Conservation (phyloP, 2,329 filamentous ascomycete species). For the Leptographium radiaticola region DNA sequence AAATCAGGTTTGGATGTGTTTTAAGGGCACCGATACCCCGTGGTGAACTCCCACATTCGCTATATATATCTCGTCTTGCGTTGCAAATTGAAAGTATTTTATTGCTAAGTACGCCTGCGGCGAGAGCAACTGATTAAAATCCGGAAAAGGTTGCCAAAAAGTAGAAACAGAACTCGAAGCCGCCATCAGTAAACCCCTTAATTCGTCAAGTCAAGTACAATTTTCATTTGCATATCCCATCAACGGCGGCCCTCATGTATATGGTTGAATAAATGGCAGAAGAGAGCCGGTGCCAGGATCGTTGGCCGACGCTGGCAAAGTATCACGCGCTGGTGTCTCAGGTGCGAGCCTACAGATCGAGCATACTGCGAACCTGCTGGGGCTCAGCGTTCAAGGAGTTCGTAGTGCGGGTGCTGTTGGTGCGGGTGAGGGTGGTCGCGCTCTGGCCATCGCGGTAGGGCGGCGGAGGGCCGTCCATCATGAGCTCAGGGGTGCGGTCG, state of each 20-base stretch:
- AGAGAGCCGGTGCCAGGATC: too few relatives aligned
- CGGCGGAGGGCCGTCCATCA: slow-evolving; percentile 29
- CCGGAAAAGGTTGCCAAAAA: background rate
- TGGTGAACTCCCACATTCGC: background rate
- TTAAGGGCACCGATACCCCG: background rate
- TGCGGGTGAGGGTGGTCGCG: slow-evolving; percentile 24
- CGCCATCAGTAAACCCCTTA: background rate
- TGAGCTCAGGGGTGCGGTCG: slow-evolving; percentile 25
- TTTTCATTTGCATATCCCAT: too few relatives aligned
- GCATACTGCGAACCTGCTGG: slow-evolving; percentile 44
- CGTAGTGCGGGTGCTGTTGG: slow-evolving; percentile 31
- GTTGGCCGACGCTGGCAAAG: too few relatives aligned
- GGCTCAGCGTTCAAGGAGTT: slow-evolving; percentile 33
- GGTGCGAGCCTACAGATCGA: slow-evolving; percentile 31
- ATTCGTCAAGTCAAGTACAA: too few relatives aligned
- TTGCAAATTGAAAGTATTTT: too few relatives aligned
- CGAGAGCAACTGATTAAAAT: too few relatives aligned
- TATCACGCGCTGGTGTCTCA: too few relatives aligned
- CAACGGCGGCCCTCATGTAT: too few relatives aligned
- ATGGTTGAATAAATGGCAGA: too few relatives aligned
- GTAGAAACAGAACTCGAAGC: background rate
- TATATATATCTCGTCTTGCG: background rate
- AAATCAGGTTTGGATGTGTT: background rate
- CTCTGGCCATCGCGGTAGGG: slow-evolving; percentile 19
- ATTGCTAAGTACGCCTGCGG: too few relatives aligned